Percentiles rank a stretch among this genome's conserved stretches.
Evolutionary conservation across 2,329 filamentous ascomycete genomes (phyloP).

Genomic region (Apiospora rasikravindrae): DNA sequence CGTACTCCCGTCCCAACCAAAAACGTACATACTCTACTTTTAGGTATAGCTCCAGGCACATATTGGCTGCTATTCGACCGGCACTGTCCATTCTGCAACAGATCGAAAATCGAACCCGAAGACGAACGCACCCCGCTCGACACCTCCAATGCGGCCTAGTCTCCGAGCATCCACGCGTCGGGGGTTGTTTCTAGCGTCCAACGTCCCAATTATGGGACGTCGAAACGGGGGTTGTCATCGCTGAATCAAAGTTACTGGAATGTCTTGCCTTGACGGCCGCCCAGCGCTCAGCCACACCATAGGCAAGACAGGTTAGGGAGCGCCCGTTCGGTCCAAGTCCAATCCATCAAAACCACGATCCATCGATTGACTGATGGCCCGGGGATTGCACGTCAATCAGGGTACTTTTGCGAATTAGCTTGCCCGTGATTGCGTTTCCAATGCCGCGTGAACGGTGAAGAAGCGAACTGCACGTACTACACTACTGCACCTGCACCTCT

Average conservation of each 20-base stretch:
- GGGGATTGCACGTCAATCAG: neutral
- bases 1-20: neutral
- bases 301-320: neutral
- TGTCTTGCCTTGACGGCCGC: neutral
- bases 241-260: neutral
- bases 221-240: neutral
- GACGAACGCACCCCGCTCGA: neutral
- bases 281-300: neutral
- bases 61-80: neutral
- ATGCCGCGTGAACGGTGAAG: neutral
- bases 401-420: neutral
- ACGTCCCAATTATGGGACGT: neutral
- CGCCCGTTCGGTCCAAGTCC: neutral
- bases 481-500: neutral
- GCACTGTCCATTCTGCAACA: neutral
- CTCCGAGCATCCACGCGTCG: slow-evolving; percentile 6
- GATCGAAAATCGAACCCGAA: slow-evolving; percentile 5
- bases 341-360: neutral
- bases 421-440: neutral
- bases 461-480: neutral
- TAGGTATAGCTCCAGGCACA: neutral
- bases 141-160: neutral
- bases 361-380: neutral
- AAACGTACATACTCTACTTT: neutral
- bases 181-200: neutral